phyloP scores from a whole-genome alignment of 2,329 filamentous ascomycete genomes.

The Monosporascus sp. region DNA sequence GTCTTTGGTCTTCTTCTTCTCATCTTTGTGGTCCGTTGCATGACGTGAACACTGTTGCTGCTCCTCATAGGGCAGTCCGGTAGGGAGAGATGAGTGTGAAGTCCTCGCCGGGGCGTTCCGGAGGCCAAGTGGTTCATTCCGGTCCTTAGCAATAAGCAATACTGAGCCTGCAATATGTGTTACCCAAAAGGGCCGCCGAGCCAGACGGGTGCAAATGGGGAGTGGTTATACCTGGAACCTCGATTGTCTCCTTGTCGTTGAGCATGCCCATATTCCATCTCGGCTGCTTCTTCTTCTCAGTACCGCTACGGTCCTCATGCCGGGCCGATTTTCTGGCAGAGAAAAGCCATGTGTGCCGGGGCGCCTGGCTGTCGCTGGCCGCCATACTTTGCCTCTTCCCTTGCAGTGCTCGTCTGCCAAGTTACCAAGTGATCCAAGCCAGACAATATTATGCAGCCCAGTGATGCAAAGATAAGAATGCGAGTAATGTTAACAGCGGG shows the following conservation, averaged over 20 bases:
- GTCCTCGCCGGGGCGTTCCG: conserved; percentile 51
- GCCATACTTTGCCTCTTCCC: conserved; percentile 11
- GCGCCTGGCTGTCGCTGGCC: conserved; percentile 4
- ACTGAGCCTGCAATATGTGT: conserved; percentile 45
- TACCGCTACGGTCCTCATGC: conserved; percentile 4
- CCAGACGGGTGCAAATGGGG: background rate
- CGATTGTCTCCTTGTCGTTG: conserved; percentile 73
- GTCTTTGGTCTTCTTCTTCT: conserved; percentile 72
- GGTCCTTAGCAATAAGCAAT: conserved; percentile 47
- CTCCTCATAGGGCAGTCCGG: conserved; percentile 34
- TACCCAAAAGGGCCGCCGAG: background rate
- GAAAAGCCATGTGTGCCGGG: conserved; percentile 12
- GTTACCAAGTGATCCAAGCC: background rate
- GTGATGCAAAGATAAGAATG: background rate
- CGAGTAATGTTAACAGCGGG: background rate
- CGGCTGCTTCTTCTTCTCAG: conserved; percentile 11
- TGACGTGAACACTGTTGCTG: conserved; percentile 14
- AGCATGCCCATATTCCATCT: conserved; percentile 71
- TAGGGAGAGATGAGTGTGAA: conserved; percentile 52
- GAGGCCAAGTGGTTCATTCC: conserved; percentile 55
- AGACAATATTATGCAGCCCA: background rate
- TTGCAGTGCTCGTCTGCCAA: background rate
- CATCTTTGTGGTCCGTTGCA: conserved; percentile 21
- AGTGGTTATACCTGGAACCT: conserved; percentile 67
- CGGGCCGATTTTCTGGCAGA: conserved; percentile 9